These are phyloP conservation scores for Corylus heterophylla DNA, from an alignment of 306 rosid genomes.

Conservation along the genomic window DNA sequence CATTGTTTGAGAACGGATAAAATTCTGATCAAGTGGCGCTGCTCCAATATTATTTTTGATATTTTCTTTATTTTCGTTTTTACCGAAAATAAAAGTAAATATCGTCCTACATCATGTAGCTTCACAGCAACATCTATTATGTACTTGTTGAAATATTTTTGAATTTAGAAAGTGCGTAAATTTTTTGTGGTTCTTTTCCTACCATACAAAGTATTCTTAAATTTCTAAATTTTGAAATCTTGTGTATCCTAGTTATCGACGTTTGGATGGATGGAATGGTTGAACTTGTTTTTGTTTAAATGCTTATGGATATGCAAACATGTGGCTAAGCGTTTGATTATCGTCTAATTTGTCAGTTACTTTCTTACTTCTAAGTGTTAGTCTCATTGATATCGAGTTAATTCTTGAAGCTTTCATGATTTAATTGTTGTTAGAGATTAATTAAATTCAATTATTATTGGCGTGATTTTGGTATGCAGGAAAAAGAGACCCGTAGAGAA, in stretches of 20 bases:
- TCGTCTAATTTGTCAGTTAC: not conserved
- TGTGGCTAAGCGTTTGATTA: not conserved
- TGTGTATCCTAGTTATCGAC: not conserved
- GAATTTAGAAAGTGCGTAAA: not conserved
- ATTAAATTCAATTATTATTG: not conserved
- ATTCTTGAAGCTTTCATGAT: constrained; percentile 2
- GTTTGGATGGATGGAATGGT: not conserved
- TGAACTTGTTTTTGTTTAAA: not conserved
- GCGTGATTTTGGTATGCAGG: constrained; percentile 46
- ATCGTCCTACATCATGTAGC: too few relatives aligned
- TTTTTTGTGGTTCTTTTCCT: not conserved
- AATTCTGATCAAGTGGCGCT: too few relatives aligned
- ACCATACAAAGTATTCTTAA: not conserved
- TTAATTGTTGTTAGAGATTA: not conserved
- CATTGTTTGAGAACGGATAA: too few relatives aligned
- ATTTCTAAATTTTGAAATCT: not conserved
- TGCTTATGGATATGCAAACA: not conserved
- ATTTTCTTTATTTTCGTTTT: too few relatives aligned
- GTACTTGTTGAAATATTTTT: not conserved
- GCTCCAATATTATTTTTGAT: too few relatives aligned
- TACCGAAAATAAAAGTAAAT: too few relatives aligned
- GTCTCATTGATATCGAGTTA: not conserved
- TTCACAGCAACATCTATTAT: not conserved
- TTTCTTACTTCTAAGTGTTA: not conserved
- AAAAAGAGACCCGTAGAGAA: constrained; percentile 84